Percentiles rank a stretch among this genome's conserved stretches.
Evolutionary conservation across 2,329 filamentous ascomycete species (phyloP).

Genomic region (Penicillium sp.): DNA sequence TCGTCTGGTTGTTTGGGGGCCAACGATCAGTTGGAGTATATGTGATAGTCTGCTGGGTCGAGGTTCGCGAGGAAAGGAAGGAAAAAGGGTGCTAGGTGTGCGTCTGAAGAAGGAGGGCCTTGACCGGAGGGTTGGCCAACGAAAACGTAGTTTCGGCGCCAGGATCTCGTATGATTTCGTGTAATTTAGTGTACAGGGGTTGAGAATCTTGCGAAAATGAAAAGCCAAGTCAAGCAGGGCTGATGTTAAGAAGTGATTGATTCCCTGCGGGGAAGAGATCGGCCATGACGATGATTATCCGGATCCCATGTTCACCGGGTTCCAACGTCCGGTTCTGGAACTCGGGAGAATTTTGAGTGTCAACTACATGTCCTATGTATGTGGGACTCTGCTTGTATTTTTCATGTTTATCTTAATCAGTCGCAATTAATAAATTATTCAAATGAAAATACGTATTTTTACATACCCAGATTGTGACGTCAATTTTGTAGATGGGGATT

Average conservation of each 20-base stretch:
- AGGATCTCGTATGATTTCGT: slow-evolving; percentile 20
- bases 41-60: slow-evolving; percentile 40
- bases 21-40: slow-evolving; percentile 60
- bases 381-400: too few species aligned
- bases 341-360: not conserved
- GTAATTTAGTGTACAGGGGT: not conserved
- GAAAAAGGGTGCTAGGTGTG: slow-evolving; percentile 16
- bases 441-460: too few species aligned
- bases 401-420: too few species aligned
- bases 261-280: slow-evolving; percentile 11
- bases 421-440: too few species aligned
- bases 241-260: slow-evolving; percentile 1
- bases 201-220: not conserved
- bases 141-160: slow-evolving; percentile 28
- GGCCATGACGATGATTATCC: slow-evolving; percentile 11
- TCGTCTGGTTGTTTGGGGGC: slow-evolving; percentile 63
- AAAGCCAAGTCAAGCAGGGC: not conserved
- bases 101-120: slow-evolving; percentile 17
- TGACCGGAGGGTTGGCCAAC: slow-evolving; percentile 21
- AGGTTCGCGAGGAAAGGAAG: slow-evolving; percentile 15
- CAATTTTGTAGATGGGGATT: too few species aligned
- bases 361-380: too few species aligned
- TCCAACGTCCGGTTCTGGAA: not conserved
- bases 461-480: too few species aligned
- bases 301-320: slow-evolving; percentile 5